Percentiles rank a stretch among this genome's conserved stretches.
These are phyloP conservation scores for Paramecium pentaurelia DNA, from an alignment of 73 alveolate species.

Conservation along the genomic window DNA sequence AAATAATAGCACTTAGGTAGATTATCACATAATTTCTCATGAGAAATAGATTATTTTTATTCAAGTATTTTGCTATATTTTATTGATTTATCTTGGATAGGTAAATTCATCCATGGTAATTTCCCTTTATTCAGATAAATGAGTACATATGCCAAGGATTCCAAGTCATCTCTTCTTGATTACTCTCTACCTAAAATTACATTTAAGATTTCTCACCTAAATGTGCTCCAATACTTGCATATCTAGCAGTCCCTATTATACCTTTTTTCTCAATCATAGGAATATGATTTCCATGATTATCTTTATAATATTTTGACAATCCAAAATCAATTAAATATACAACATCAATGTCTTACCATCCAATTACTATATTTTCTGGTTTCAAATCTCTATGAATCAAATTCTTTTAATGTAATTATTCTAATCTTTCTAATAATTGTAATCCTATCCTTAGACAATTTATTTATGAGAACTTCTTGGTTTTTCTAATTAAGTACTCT, in stretches of 20 bases:
- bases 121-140: conserved; percentile 67
- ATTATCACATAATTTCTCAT: conserved; percentile 75
- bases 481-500: conserved; percentile 78
- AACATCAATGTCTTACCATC: conserved; percentile 46
- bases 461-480: conserved; percentile 35
- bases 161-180: conserved; percentile 80
- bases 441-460: conserved; percentile 6
- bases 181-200: conserved; percentile 68
- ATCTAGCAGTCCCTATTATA: conserved; percentile 80
- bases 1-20: conserved; percentile 68
- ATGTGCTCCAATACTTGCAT: conserved; percentile 74
- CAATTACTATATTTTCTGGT: conserved; percentile 56
- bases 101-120: conserved; percentile 71
- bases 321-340: conserved; percentile 92
- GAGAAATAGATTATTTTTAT: conserved; percentile 70
- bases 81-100: conserved; percentile 60
- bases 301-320: conserved; percentile 81
- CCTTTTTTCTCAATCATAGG: conserved; percentile 68
- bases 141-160: conserved; percentile 68
- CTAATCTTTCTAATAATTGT: conserved; percentile 34
- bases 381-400: conserved; percentile 57
- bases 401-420: conserved; percentile 29
- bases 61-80: conserved; percentile 77
- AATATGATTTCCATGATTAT: conserved; percentile 73
- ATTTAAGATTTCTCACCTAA: conserved; percentile 39